Base-by-base conservation (phyloP, 2,329 filamentous ascomycete species). In the Beauveria caledonica region DNA sequence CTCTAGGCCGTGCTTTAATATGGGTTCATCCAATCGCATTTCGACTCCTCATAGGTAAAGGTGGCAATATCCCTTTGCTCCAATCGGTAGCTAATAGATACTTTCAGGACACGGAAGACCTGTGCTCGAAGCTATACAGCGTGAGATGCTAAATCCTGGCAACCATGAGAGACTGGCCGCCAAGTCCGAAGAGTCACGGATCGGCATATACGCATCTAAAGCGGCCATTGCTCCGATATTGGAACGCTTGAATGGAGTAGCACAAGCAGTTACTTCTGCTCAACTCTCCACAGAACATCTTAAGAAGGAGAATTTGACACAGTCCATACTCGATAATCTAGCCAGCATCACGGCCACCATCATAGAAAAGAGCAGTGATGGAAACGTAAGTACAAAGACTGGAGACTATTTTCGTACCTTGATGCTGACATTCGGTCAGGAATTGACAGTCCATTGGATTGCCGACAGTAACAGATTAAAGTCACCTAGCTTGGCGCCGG, bases 401-500 rank as follows among this genome's bases (percentile, higher is more conserved):
- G n/a, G 27, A 48, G 13, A 10, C 21, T 3, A 9, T 15, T 25
- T 4, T 7, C 11, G 10, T 13, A 5, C 5, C 3, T 53, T 1
- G 3, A 33, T 59, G 29, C 64, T 67, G 55, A 69, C 17, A 1
- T 17, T 21, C 9, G 6, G 29, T 2, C 55, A 74, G 72, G 60
- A 67, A 39, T 63, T 72, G n/a, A 60, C 68, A 11, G 71, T 81
- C 11, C 74, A 73, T 6, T 82, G 79, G 79, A 68, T 81, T 10
- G 67, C 73, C 10, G 60, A 72, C 33, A 11, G 66, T 7, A 51
- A 62, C 4, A 33, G 55, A 42, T 50, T 56, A 33, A 49, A 36
- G 19, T 44, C 44, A n/a, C 27, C 21, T 5, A 33, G 13, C 23
- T 27, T 11, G 3, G 58, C 64, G 11, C 55, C 55, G 3, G 56